phyloP scores from a whole-genome alignment of 352 stramenopile genomes.

The Globisporangium cylindrosporum region DNA sequence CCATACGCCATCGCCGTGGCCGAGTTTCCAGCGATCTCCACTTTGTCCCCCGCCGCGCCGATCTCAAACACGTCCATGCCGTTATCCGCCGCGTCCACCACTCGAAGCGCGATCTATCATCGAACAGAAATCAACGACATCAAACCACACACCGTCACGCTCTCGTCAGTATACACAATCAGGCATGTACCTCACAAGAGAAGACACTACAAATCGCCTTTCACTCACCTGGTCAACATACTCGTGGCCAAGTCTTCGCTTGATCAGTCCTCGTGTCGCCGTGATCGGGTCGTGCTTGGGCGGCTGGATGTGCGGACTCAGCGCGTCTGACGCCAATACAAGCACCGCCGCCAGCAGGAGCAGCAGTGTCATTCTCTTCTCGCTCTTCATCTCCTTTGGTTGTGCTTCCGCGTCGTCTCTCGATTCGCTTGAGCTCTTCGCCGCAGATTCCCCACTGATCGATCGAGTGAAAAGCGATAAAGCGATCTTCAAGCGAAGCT shows the following conservation, averaged over 20 bases:
- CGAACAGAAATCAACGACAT: too few species aligned
- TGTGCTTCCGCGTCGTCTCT: not conserved
- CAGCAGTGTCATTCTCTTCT: constrained; percentile 12
- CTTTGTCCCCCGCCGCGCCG: constrained; percentile 34
- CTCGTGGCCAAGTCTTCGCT: constrained; percentile 41
- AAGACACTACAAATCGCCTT: too few species aligned
- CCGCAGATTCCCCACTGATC: constrained; percentile 6
- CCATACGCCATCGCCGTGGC: constrained; percentile 68
- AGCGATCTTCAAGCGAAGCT: constrained; percentile 17
- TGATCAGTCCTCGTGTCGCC: constrained; percentile 53
- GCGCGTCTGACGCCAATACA: constrained; percentile 13
- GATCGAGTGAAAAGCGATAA: constrained; percentile 6
- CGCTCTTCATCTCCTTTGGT: not conserved
- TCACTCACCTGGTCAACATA: constrained; percentile 53
- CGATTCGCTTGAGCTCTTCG: constrained; percentile 8
- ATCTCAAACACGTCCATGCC: constrained; percentile 69
- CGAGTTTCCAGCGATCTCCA: constrained; percentile 52
- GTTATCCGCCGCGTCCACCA: constrained; percentile 35
- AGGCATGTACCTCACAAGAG: too few species aligned
- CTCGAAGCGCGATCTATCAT: constrained; percentile 46
- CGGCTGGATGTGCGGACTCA: constrained; percentile 24
- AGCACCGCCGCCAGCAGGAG: constrained; percentile 16
- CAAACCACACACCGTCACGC: too few species aligned
- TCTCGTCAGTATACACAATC: too few species aligned
- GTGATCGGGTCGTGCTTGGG: constrained; percentile 45